Base-by-base conservation (phyloP, 306 rosid genomes). In the Malus fusca region DNA sequence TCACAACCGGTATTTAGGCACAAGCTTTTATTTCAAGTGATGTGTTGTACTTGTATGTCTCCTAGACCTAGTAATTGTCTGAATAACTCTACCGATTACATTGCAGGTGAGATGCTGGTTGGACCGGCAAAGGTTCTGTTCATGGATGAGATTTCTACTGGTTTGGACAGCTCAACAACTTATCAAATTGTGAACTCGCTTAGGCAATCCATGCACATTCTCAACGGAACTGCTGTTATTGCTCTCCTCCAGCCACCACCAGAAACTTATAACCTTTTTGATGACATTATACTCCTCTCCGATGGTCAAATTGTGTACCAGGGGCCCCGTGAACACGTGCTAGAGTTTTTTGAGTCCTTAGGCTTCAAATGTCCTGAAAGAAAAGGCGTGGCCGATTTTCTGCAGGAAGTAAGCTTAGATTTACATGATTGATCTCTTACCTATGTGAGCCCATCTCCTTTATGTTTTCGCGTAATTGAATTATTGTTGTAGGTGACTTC, bases 171-270 rank as follows among this genome's bases (percentile, higher is more conserved):
- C 68, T 81, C 89, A 2, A 86, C 87, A 31, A 83, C 89, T 31
- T 86, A 71, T 71, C 87, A 83, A 73, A 84, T 86, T n/a, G 85
- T 86, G 78, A 83, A 86, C 58, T 86, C 89, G 22, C 66, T 86
- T 51, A 83, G 65, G 72, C 81, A 86, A 28, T 70, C 56, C 68
- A 75, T 77, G 68, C 83, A 75, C 68, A 79, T 80, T 75, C 67
- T 86, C 40, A 42, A 86, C 28, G 81, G 83, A 66, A 78, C 89
- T 11, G 78, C 85, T 12, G 71, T 80, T 69, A 44, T 86, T 76
- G 83, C 89, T 18, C 89, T 86, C 11, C 89, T 86, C 28, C 89
- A 86, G 80, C 89, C 89, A 18, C 79, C 87, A 75, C 89, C 89
- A 21, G 89, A 86, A 72, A 86, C 89, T 31, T 83, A 37, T 31